A percentile compares a stretch with the other conserved stretches of the same genome.
These are phyloP conservation scores for Solanum appendiculatum DNA, from an alignment of 257 asterid genomes.

Conservation along the genomic window DNA sequence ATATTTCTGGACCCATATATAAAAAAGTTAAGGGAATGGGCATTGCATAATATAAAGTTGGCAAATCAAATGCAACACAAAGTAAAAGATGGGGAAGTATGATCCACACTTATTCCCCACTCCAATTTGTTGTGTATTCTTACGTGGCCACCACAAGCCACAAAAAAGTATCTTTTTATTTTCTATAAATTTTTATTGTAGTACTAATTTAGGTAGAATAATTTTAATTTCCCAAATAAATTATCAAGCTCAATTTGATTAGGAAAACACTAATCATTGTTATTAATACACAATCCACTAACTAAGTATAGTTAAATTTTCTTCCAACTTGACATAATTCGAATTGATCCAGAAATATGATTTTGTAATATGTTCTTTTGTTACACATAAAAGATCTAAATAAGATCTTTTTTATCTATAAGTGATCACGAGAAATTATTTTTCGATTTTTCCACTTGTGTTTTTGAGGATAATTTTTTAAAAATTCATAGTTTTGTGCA, in stretches of 20 bases:
- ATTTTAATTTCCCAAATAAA: background rate
- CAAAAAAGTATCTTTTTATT: background rate
- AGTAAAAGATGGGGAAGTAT: slow-evolving; percentile 7
- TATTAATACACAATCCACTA: background rate
- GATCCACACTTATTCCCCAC: slow-evolving; percentile 12
- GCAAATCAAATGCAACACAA: background rate
- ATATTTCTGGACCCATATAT: background rate
- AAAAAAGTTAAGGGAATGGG: background rate
- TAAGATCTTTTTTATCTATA: background rate
- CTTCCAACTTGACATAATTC: background rate
- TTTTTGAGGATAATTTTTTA: background rate
- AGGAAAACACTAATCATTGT: background rate
- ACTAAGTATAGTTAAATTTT: background rate
- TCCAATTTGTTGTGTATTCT: slow-evolving; percentile 7
- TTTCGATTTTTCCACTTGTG: background rate
- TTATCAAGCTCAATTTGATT: background rate
- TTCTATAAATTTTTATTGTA: background rate
- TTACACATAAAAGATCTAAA: background rate
- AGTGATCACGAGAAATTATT: background rate
- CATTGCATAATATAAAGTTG: background rate
- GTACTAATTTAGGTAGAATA: background rate
- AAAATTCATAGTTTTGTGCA: background rate
- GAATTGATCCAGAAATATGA: background rate
- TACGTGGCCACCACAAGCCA: slow-evolving; percentile 21
- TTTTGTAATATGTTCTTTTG: background rate